These are phyloP conservation scores for Diaporthe nobilis DNA, from an alignment of 2,329 filamentous ascomycete species.

Conservation along the genomic window DNA sequence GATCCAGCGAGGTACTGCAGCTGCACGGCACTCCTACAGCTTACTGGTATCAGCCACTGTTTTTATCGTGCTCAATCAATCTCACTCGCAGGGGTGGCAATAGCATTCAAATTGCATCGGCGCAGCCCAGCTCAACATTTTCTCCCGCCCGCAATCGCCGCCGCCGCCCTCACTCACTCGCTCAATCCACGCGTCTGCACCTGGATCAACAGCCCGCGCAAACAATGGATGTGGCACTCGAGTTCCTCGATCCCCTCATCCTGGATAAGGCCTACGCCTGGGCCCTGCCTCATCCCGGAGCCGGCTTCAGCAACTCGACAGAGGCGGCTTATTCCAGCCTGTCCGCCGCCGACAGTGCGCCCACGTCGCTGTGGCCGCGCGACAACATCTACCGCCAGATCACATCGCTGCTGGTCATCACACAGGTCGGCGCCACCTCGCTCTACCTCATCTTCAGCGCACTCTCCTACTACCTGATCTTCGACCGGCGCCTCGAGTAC, in stretches of 20 bases:
- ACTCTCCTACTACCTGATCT: constrained; percentile 80
- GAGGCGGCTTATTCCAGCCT: constrained; percentile 22
- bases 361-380: constrained; percentile 53
- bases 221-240: constrained; percentile 57
- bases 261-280: constrained; percentile 58
- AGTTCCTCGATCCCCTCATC: constrained; percentile 57
- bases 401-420: constrained; percentile 55
- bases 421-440: constrained; percentile 53
- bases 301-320: constrained; percentile 34
- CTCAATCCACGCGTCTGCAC: background rate
- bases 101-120: constrained; percentile 27
- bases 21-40: background rate
- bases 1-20: background rate
- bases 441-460: constrained; percentile 76
- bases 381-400: constrained; percentile 58
- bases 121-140: constrained; percentile 13
- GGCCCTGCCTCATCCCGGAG: constrained; percentile 49
- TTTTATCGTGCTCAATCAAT: constrained; percentile 12
- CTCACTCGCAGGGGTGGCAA: constrained; percentile 23
- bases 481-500: constrained; percentile 60
- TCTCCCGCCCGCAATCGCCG: background rate
- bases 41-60: constrained; percentile 6
- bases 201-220: background rate
- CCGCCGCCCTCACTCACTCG: background rate
- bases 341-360: constrained; percentile 36